phyloP scores from a whole-genome alignment of 2,329 filamentous ascomycete genomes.

The Fusarium denticulatum region DNA sequence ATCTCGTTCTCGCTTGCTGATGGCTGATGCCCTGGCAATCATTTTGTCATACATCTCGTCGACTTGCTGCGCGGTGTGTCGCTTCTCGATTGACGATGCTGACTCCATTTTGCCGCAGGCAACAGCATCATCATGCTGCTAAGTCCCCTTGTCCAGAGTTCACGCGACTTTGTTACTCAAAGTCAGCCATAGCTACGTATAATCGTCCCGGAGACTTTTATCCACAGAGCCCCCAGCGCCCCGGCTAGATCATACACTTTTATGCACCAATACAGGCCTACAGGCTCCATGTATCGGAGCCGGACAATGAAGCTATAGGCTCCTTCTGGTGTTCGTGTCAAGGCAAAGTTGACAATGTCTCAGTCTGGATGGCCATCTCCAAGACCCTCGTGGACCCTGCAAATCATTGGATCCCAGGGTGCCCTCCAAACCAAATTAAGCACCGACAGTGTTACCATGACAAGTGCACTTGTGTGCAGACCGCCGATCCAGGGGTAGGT shows the following conservation, averaged over 20 bases:
- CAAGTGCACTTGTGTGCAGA: conserved; percentile 32
- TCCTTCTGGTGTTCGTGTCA: conserved; percentile 12
- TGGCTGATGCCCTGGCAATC: neutral
- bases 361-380: conserved; percentile 8
- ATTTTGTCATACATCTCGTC: neutral
- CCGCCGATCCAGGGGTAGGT: conserved; percentile 40
- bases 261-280: conserved; percentile 6
- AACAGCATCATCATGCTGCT: conserved; percentile 40
- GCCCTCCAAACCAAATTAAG: conserved; percentile 34
- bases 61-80: conserved; percentile 1
- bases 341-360: conserved; percentile 17
- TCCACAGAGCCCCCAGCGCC: conserved; percentile 30
- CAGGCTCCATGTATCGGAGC: conserved; percentile 3
- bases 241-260: conserved; percentile 8
- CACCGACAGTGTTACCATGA: conserved; percentile 34
- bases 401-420: conserved; percentile 35
- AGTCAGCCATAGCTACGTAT: conserved; percentile 24
- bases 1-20: conserved; percentile 3
- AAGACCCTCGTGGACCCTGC: conserved; percentile 36
- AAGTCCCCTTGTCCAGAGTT: conserved; percentile 33
- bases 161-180: conserved; percentile 38
- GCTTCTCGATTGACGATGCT: conserved; percentile 19
- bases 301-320: conserved; percentile 4
- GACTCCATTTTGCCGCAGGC: conserved; percentile 34
- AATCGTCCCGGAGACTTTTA: conserved; percentile 28